phyloP scores from a whole-genome alignment of 371 early-diverging fungal genomes.

The Rhizopus arrhizus region DNA sequence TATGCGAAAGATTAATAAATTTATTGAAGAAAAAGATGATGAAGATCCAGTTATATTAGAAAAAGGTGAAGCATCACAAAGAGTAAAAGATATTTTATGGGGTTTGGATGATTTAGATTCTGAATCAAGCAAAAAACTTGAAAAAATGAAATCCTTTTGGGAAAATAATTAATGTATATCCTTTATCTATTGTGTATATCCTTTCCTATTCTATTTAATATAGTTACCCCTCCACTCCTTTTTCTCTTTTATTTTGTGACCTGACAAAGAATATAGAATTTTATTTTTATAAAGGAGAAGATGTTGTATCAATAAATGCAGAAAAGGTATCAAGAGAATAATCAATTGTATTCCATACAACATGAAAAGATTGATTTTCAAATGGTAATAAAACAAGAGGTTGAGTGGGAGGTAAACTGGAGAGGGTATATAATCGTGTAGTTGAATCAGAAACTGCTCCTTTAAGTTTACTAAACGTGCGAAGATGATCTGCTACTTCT shows the following conservation, averaged over 20 bases:
- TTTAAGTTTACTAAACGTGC: constrained; percentile 43
- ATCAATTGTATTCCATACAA: constrained; percentile 8
- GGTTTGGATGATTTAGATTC: constrained; percentile 54
- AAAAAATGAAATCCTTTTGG: no score
- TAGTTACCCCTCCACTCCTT: no score
- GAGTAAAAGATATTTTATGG: constrained; percentile 59
- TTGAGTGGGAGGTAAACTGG: constrained; percentile 38
- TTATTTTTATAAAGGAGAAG: neutral
- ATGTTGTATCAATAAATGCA: constrained; percentile 22
- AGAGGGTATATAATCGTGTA: constrained; percentile 49
- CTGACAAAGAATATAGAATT: neutral
- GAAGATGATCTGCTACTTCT: constrained; percentile 43
- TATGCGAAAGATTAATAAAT: constrained; percentile 51
- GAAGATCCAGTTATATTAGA: constrained; percentile 55
- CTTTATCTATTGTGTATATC: no score
- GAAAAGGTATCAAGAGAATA: constrained; percentile 20
- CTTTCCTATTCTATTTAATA: no score
- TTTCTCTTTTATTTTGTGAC: no score
- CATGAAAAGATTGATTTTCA: constrained; percentile 20
- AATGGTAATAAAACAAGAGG: constrained; percentile 37
- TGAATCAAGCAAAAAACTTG: constrained; percentile 35
- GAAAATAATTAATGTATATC: no score
- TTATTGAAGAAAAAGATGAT: constrained; percentile 53
- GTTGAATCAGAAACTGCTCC: constrained; percentile 37
- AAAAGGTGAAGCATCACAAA: constrained; percentile 52